These are phyloP conservation scores for Didymellaceae sp. DNA, from an alignment of 2,329 filamentous ascomycete genomes.

Conservation along the genomic window DNA sequence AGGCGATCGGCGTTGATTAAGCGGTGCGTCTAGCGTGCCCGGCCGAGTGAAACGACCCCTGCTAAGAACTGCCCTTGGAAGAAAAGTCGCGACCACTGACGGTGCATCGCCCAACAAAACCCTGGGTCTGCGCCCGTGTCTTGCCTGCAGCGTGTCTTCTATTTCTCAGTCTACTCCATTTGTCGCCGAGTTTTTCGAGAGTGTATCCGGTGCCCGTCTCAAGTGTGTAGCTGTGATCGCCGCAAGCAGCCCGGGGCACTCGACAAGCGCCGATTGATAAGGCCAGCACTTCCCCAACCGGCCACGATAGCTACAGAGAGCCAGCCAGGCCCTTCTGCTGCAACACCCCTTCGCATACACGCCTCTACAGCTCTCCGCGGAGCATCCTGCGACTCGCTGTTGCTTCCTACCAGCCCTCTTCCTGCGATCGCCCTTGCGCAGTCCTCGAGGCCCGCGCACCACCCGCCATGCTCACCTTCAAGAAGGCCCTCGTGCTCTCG, in stretches of 20 bases:
- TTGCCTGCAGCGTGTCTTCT: conserved; percentile 1
- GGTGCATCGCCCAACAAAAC: conserved; percentile 14
- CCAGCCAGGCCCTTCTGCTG: not conserved
- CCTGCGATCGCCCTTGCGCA: not conserved
- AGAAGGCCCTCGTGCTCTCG: conserved; percentile 75
- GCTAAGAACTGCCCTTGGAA: conserved; percentile 16
- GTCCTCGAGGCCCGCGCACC: not conserved
- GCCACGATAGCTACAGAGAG: not conserved
- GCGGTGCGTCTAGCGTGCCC: conserved; percentile 9
- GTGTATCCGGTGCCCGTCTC: not conserved
- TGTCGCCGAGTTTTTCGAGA: not conserved
- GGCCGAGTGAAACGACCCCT: conserved; percentile 16
- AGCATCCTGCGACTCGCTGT: not conserved
- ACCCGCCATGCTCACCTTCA: conserved; percentile 75
- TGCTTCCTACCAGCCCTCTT: not conserved
- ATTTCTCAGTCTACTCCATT: not conserved
- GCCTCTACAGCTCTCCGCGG: not conserved
- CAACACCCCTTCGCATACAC: not conserved
- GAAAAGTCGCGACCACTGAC: conserved; percentile 5
- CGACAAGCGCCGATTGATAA: conserved; percentile 9
- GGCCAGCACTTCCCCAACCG: conserved; percentile 4
- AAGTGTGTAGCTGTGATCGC: not conserved
- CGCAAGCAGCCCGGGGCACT: conserved; percentile 8
- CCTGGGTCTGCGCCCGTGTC: conserved; percentile 7
- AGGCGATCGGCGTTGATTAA: not conserved